phyloP scores from a whole-genome alignment of 1,284 basidiomycete genomes.

The Sanghuangporus sanghuang region DNA sequence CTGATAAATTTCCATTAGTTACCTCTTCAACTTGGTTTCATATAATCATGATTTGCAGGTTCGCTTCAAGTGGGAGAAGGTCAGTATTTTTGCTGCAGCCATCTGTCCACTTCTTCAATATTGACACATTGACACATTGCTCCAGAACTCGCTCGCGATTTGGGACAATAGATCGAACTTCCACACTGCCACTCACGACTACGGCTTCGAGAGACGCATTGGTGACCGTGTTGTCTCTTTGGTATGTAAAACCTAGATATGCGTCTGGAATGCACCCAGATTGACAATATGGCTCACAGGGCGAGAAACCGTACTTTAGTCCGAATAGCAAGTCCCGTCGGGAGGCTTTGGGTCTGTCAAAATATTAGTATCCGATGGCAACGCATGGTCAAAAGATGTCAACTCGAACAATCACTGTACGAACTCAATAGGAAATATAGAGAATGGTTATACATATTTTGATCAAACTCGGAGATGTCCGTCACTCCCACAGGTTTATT shows the following conservation, averaged over 20 bases:
- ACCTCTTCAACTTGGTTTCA: constrained; percentile 41
- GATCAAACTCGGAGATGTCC: no score
- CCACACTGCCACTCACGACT: constrained; percentile 56
- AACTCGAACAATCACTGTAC: neutral
- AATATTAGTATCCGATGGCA: neutral
- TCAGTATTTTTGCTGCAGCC: neutral
- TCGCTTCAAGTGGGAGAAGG: constrained; percentile 37
- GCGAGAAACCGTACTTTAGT: constrained; percentile 60
- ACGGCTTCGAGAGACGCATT: constrained; percentile 36
- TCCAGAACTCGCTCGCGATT: constrained; percentile 45
- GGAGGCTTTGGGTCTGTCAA: constrained; percentile 32
- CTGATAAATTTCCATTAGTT: constrained; percentile 2
- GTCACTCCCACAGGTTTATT: no score
- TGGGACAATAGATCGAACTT: constrained; percentile 51
- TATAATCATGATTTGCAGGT: constrained; percentile 67
- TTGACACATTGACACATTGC: neutral
- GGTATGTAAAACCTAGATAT: constrained; percentile 22
- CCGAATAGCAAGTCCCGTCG: constrained; percentile 42
- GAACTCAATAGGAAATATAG: neutral
- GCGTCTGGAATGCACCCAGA: neutral
- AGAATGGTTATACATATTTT: no score
- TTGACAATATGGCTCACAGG: neutral
- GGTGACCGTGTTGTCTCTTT: constrained; percentile 59
- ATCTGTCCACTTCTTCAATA: neutral
- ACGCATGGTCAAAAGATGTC: neutral